Conservation (phyloP, 139 green algal genomes). For the Chlorella sp. region DNA sequence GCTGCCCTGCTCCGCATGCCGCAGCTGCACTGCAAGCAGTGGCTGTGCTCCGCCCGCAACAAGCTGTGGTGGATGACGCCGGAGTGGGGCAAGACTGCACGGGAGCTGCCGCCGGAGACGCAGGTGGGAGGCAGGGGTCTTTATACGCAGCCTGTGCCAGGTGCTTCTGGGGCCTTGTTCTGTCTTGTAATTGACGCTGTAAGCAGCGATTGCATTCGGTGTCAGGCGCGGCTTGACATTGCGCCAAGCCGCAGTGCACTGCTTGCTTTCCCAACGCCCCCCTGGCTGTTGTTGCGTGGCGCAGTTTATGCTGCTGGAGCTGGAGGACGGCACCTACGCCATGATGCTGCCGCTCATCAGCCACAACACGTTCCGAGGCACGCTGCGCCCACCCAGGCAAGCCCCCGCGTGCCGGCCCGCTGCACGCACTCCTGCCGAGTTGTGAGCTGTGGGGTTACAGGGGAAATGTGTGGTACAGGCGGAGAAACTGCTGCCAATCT, state of each 20-base stretch:
- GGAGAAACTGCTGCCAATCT: too few relatives aligned
- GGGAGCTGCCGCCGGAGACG: conserved; percentile 86
- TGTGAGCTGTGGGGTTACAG: too few relatives aligned
- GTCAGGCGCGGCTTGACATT: too few relatives aligned
- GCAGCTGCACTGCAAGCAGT: conserved; percentile 56
- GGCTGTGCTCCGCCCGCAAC: conserved; percentile 75
- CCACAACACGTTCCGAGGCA: conserved; percentile 71
- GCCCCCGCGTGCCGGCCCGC: neutral
- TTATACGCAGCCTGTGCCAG: too few relatives aligned
- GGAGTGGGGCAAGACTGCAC: conserved; percentile 77
- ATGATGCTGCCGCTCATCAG: conserved; percentile 87
- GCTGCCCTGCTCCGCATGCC: neutral
- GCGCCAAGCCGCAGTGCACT: too few relatives aligned
- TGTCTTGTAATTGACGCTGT: too few relatives aligned
- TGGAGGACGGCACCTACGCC: conserved; percentile 71
- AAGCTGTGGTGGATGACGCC: conserved; percentile 97
- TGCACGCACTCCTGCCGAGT: too few relatives aligned
- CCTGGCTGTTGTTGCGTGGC: too few relatives aligned
- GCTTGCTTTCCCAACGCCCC: neutral
- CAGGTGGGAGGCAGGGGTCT: conserved; percentile 57
- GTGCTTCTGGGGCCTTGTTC: too few relatives aligned
- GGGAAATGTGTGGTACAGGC: too few relatives aligned
- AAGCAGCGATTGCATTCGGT: too few relatives aligned
- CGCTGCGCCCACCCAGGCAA: conserved; percentile 64
- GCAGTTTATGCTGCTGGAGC: conserved; percentile 86